Base-by-base conservation (phyloP, 2,329 filamentous ascomycete species). In the Xylariaceae sp. region DNA sequence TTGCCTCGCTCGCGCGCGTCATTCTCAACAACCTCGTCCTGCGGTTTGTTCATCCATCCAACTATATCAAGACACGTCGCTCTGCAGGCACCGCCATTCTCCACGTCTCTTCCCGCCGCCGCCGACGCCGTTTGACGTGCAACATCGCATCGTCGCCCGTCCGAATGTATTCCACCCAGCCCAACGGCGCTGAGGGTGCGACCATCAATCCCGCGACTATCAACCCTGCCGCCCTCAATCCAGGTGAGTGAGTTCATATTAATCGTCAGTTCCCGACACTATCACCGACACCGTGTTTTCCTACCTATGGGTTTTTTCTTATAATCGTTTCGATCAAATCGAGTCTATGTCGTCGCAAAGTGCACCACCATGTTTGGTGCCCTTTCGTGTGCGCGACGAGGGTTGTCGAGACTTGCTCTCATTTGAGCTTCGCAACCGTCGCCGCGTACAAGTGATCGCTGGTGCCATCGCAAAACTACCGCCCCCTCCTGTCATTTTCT, bases 191-290 rank as follows among this genome's bases (percentile, higher is more conserved):
- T 84, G 89, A 91, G 75, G 89, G 89, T 81, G 90, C 89, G 74
- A 96, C 92, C 73, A 95, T 96, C 82, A 91, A 96, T 82, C 92
- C 92, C 74, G 91, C 91, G 71, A 90, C 89, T 64, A 83, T 96
- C 79, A 92, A 89, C 79, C 88, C 87, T 74, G 70, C 70, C 55
- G 70, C 70, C 48, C 69, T 73, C 63, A 73, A 73, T 61, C 80
- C 87, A 80, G 86, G 90, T 94, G 87, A 76, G 79, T 82, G n/a
- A 1, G 59, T 58, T 64, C 54, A 66, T 66, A n/a, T 66, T 63
- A 64, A 66, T 54, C 37, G 9, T 31, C 62, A 64, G 40, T 44
- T 67, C 56, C 59, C 37, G 37, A 24, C 29, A 19, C 28, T 47
- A 31, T 31, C 28, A 12, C 7, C 28, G 12, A 31, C 12, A 31